Evolutionary conservation across 2,329 filamentous ascomycete species (phyloP).

Genomic region (Ascosphaera aggregata): DNA sequence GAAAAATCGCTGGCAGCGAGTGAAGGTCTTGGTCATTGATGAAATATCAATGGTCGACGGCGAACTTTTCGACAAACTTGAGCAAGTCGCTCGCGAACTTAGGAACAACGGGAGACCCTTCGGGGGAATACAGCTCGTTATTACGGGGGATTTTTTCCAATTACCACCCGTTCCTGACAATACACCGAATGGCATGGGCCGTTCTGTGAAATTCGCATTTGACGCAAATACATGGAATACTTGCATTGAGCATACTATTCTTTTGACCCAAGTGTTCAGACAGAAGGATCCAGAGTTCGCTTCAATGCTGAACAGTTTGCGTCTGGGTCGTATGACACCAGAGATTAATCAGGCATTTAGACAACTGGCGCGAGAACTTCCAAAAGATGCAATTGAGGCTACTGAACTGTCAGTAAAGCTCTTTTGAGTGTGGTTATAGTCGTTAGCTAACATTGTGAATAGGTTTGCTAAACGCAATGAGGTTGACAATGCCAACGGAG

Average conservation of each 20-base stretch:
- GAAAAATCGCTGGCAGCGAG: conserved; percentile 68
- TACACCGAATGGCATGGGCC: conserved; percentile 17
- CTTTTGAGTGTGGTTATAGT: not conserved
- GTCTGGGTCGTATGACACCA: conserved; percentile 58
- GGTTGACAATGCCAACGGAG: conserved; percentile 67
- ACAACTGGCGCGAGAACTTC: conserved; percentile 43
- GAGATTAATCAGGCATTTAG: conserved; percentile 57
- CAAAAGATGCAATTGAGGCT: conserved; percentile 49
- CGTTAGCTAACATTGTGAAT: conserved; percentile 5
- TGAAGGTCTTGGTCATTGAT: conserved; percentile 73
- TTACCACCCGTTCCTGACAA: conserved; percentile 75
- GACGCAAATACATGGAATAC: conserved; percentile 82
- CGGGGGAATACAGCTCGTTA: conserved; percentile 84
- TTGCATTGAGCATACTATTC: conserved; percentile 85
- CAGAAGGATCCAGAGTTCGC: conserved; percentile 83
- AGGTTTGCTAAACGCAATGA: conserved; percentile 74
- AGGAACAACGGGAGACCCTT: conserved; percentile 83
- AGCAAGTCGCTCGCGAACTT: conserved; percentile 61
- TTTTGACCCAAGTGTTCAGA: conserved; percentile 85
- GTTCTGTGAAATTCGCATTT: conserved; percentile 71
- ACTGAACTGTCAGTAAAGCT: conserved; percentile 46
- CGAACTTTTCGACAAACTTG: conserved; percentile 88
- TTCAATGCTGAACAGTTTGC: conserved; percentile 93
- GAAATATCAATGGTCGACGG: conserved; percentile 98
- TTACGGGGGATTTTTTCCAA: conserved; percentile 97